These are phyloP conservation scores for Botrytis porri DNA, from an alignment of 2,329 filamentous ascomycete species.

Conservation along the genomic window DNA sequence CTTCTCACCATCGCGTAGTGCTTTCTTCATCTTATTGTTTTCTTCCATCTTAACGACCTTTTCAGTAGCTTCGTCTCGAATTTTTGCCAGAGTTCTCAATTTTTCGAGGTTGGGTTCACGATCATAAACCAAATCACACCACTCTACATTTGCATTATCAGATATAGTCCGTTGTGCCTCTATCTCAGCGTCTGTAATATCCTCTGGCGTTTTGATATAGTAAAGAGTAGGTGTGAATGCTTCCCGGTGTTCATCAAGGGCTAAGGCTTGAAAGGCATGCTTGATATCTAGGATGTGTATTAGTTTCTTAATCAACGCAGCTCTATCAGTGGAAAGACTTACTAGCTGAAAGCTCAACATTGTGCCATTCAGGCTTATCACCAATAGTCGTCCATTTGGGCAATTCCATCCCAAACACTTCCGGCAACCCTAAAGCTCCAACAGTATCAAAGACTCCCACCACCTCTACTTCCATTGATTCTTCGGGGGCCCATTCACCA, in stretches of 20 bases:
- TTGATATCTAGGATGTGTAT: slow-evolving; percentile 37
- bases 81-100: neutral
- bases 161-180: neutral
- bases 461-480: slow-evolving; percentile 21
- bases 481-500: neutral
- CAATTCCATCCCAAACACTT: neutral
- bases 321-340: neutral
- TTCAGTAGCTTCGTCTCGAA: neutral
- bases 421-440: slow-evolving; percentile 16
- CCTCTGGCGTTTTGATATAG: slow-evolving; percentile 20
- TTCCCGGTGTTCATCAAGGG: slow-evolving; percentile 47
- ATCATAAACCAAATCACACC: neutral
- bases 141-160: neutral
- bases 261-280: slow-evolving; percentile 49
- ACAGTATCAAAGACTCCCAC: slow-evolving; percentile 27
- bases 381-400: neutral
- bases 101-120: neutral
- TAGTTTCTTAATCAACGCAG: neutral
- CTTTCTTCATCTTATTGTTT: slow-evolving; percentile 26
- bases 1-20: neutral
- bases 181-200: neutral
- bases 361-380: slow-evolving; percentile 10
- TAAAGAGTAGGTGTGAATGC: slow-evolving; percentile 42
- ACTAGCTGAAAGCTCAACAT: slow-evolving; percentile 2
- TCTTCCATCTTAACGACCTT: neutral